Base-by-base conservation (phyloP, 2,329 filamentous ascomycete species). In the Orbilia quercus region DNA sequence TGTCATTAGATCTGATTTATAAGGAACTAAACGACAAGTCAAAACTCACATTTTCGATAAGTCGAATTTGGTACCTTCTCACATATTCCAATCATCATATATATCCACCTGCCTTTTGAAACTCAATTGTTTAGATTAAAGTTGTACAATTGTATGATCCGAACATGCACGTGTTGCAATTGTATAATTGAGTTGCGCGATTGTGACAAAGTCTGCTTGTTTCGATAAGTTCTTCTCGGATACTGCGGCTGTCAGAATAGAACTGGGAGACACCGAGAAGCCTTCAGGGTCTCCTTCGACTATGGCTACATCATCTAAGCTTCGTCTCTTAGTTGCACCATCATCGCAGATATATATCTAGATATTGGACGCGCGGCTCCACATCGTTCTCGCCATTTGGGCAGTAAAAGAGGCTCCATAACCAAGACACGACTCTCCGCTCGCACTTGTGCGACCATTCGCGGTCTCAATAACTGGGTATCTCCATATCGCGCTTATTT, bases 111-210 rank as follows among this genome's bases (percentile, higher is more conserved):
- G 14, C 25, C 11, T 54, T 53, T 2, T 36, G 40, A 20, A 22
- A 40, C n/a, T 64, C 28, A 12, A 9, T 53, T 53, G 16, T 16
- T 64, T 23, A 47, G 47, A 18, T 54, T 54, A 34, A 53, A 64
- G 9, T 31, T 31, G 28, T 31, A 31, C 5, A 47, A 31, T 31
- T 31, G 28, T 31, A 31, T 4, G 59, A 53, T 34, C 59, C 59
- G 20, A 64, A 64, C 57, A 64, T 64, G 20, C 53, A 64, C 57
- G 54, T 64, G 28, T 64, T 54, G 11, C 59, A 64, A 22, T 54
- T 64, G 11, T 64, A 64, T 16, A 64, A 64, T 14, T 53, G 59
- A 23, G 59, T 64, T n/a, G 59, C 47, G 2, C 47, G 20, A 31
- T 53, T 44, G 18, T 64, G 54, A 9, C 47, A 64, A 9, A 20